Base-by-base conservation (phyloP, 2,329 filamentous ascomycete species). In the Fusarium sororula region DNA sequence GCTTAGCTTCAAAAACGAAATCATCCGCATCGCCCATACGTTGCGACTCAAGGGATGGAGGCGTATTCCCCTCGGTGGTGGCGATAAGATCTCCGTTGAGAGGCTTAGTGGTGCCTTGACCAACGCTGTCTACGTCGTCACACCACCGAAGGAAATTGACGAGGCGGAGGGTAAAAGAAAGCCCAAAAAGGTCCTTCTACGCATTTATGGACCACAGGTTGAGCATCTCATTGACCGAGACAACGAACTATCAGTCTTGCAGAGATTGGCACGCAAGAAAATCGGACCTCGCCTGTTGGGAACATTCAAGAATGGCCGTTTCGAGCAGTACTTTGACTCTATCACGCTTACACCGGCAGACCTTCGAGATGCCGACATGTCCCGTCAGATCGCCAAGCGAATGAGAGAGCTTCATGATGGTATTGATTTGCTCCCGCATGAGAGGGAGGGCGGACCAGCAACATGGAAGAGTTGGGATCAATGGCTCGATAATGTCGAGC, bases 401-500 rank as follows among this genome's bases (percentile, higher is more conserved):
- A 98, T 99, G 94, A 90, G 95, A 72, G 96, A 99, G 82, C 87
- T 99, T 41, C 96, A 99, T 78, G 94, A 98, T 59, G 96, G 96
- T 1, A 92, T 99, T 70, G 95, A 98, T 35, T 86, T 99, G 26
- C 87, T 98, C 1, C 89, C 92, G 3, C 87, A 91, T 41, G 96
- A 99, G 82, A 89, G 91, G 57, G 89, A 93, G 41, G 91, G 88
- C 26, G 96, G 96, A 0, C 93, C 96, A 0, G 92, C 91, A 63
- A 92, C 98, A 17, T 97, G 94, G 90, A 91, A 90, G 75, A 98
- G 98, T 80, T 99, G 96, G 96, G 95, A 98, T 81, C 93, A 92
- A 80, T 98, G 95, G 95, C 88, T 95, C 12, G 85, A 90, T 47
- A 89, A 91, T 47, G 92, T 91, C 44, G 85, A 85, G 73, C 88